Evolutionary conservation across 371 early-diverging fungal genomes (phyloP).

Genomic region (Aphelidium insulamus): DNA sequence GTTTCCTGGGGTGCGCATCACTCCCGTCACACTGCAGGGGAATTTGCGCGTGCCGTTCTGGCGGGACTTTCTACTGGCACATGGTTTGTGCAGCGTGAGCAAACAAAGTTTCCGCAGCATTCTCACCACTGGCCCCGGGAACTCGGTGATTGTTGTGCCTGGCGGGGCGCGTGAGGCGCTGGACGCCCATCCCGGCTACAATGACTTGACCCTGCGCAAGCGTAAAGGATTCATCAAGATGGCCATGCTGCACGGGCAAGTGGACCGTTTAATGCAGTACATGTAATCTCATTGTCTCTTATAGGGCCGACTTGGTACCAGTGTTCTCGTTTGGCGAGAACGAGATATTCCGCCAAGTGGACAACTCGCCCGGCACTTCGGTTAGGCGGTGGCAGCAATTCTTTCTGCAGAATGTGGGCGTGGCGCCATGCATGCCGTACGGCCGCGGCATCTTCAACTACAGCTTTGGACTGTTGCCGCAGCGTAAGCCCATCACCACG

Average conservation of each 20-base stretch:
- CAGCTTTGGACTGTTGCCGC: constrained; percentile 30
- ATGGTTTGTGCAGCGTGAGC: constrained; percentile 57
- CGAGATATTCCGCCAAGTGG: constrained; percentile 42
- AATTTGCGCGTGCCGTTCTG: constrained; percentile 50
- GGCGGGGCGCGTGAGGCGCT: constrained; percentile 61
- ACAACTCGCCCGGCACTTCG: constrained; percentile 19
- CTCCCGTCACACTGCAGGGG: constrained; percentile 27
- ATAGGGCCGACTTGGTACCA: constrained; percentile 38
- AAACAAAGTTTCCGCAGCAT: constrained; percentile 43
- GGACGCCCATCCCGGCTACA: constrained; percentile 31
- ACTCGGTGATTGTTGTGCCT: constrained; percentile 47
- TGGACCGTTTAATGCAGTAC: not conserved
- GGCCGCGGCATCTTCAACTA: constrained; percentile 49
- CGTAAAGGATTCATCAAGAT: constrained; percentile 60
- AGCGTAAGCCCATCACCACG: constrained; percentile 20
- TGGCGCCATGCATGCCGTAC: constrained; percentile 44
- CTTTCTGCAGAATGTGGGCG: constrained; percentile 34
- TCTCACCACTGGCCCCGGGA: constrained; percentile 44
- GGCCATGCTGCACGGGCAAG: constrained; percentile 40
- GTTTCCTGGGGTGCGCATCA: constrained; percentile 33
- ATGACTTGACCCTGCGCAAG: constrained; percentile 37
- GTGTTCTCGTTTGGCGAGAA: constrained; percentile 64
- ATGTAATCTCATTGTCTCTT: not conserved
- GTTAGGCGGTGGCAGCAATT: too few relatives aligned
- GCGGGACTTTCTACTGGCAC: constrained; percentile 38